Base-by-base conservation (phyloP, 352 stramenopile species). In the Phytophthora pseudosyringae region DNA sequence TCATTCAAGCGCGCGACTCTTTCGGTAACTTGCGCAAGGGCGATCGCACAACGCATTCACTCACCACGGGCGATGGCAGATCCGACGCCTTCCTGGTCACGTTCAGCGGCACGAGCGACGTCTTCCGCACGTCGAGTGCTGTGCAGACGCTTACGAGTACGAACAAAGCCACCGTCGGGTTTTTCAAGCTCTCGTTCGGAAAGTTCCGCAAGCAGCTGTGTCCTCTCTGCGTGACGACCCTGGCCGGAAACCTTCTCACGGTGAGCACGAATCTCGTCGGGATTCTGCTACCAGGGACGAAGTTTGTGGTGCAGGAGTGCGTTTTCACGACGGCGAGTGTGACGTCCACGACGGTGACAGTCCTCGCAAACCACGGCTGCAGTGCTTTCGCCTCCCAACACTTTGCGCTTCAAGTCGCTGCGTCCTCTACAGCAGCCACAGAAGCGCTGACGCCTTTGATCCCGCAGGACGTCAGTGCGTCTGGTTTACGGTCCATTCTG, bases 81-180 rank as follows among this genome's bases (percentile, higher is more conserved):
- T 97, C 90, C 1, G 96, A 99, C 58, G 88, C 81, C 12, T 99
- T 99, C 73, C 56, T 98, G 2, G 86, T 97, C 5, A 89, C 82
- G 0, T 78, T 99, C 9, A 73, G 56, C 0, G 82, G 92, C 15
- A 67, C 64, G 52, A 18, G 78, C 1, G 85, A 98, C 53, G 79
- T 70, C 0, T 81, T 97, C 12, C 64, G 69, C 21, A 96, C 94
- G 3, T 98, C 94, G 1, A 97, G 89, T 33, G 94, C 95, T 3
- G 89, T 98, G 15, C 84, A 98, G 67, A 77, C 68, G 2, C 54
- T 95, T 15, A 61, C 72, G 13, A 71, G 73, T 1, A 52, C 65
- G 0, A 65, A 83, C 51, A 54, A 60, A 0, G 65, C 32, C 0
- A 66, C 66, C 15, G 53, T 6, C 1, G 84, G 84, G 5, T 83